These are phyloP conservation scores for Lojkania enalia DNA, from an alignment of 2,329 filamentous ascomycete species.

Conservation along the genomic window DNA sequence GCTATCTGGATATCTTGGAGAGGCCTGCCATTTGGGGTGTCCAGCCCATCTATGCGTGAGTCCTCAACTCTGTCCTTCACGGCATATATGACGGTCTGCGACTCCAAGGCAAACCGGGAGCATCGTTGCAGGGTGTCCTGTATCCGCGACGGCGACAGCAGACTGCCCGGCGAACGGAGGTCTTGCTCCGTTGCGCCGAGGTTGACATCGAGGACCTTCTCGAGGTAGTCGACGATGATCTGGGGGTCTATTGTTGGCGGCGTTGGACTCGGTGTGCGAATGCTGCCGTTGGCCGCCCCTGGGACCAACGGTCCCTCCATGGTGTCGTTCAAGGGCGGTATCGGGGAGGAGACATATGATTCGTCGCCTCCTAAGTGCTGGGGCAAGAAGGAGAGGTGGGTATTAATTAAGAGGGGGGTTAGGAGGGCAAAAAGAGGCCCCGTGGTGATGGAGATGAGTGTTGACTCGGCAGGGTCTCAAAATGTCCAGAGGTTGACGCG, in stretches of 20 bases:
- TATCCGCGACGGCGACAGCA: slow-evolving; percentile 73
- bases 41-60: slow-evolving; percentile 38
- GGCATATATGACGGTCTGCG: slow-evolving; percentile 86
- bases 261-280: slow-evolving; percentile 41
- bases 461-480: slow-evolving; percentile 24
- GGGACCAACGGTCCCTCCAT: slow-evolving; percentile 49
- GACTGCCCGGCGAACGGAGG: slow-evolving; percentile 77
- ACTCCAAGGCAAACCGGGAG: slow-evolving; percentile 84
- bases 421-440: slow-evolving; percentile 9
- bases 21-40: slow-evolving; percentile 36
- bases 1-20: slow-evolving; percentile 12
- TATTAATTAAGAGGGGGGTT: slow-evolving; percentile 8
- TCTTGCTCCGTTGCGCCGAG: slow-evolving; percentile 66
- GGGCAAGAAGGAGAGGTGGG: slow-evolving; percentile 8
- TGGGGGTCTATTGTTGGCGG: slow-evolving; percentile 51
- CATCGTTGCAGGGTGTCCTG: slow-evolving; percentile 85
- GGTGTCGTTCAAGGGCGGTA: slow-evolving; percentile 29
- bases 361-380: slow-evolving; percentile 22
- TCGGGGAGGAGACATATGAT: slow-evolving; percentile 38
- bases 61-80: slow-evolving; percentile 73
- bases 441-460: slow-evolving; percentile 25
- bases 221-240: slow-evolving; percentile 53
- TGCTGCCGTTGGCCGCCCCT: slow-evolving; percentile 45
- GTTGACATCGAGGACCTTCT: slow-evolving; percentile 52
- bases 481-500: too few relatives aligned